These are phyloP conservation scores for Parietichytrium sp. DNA, from an alignment of 108 stramenopile genomes.

Conservation along the genomic window DNA sequence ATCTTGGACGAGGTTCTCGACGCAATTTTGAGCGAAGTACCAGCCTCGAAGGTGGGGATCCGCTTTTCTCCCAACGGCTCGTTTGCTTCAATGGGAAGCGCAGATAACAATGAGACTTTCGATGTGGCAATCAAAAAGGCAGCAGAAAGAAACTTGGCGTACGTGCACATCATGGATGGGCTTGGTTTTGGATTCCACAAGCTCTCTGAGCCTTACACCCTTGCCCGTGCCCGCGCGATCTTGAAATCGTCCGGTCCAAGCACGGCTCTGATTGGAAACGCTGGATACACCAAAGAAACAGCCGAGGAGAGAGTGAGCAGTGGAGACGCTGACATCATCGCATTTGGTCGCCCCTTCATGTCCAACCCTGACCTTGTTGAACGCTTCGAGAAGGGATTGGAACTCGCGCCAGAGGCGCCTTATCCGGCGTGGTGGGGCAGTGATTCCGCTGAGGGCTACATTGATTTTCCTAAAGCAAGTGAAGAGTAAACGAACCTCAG, in stretches of 20 bases:
- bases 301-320: conserved; percentile 65
- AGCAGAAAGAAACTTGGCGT: conserved; percentile 61
- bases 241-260: conserved; percentile 55
- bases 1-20: conserved; percentile 61
- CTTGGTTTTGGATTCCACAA: conserved; percentile 69
- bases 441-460: conserved; percentile 65
- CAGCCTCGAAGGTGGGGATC: conserved; percentile 63
- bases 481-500: background rate
- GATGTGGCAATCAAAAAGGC: conserved; percentile 54
- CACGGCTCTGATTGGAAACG: conserved; percentile 62
- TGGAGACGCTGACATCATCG: conserved; percentile 64
- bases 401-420: conserved; percentile 51
- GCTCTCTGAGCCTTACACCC: conserved; percentile 50
- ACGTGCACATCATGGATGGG: conserved; percentile 73
- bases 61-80: conserved; percentile 72
- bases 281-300: conserved; percentile 63
- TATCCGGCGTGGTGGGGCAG: conserved; percentile 55
- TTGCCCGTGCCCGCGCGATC: conserved; percentile 48
- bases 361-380: conserved; percentile 73
- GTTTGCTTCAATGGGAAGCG: conserved; percentile 66
- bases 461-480: conserved; percentile 59
- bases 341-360: conserved; percentile 73
- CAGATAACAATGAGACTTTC: conserved; percentile 64
- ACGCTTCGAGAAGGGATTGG: conserved; percentile 64
- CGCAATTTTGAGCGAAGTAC: conserved; percentile 41